Conservation (phyloP, 1,284 basidiomycete species). For the Sanghuangporus sanghuang region DNA sequence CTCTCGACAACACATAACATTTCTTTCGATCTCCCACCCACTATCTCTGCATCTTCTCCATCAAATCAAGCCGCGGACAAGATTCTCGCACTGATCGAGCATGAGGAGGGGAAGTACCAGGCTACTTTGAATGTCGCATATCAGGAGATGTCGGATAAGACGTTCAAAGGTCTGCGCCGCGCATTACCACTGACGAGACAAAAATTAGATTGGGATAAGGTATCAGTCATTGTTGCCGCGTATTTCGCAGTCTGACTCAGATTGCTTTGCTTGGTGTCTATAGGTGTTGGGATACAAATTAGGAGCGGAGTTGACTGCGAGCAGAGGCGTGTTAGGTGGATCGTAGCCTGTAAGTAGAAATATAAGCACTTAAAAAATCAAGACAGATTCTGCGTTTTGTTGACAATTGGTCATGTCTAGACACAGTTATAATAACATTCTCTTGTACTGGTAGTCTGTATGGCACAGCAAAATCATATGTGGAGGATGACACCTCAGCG, state of each 20-base stretch:
- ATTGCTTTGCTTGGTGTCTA: not conserved
- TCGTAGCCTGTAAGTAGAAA: not conserved
- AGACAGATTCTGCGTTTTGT: not conserved
- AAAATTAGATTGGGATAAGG: slow-evolving; percentile 93
- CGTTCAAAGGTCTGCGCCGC: slow-evolving; percentile 84
- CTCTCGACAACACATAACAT: slow-evolving; percentile 70
- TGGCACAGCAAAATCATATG: not conserved
- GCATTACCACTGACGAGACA: slow-evolving; percentile 89
- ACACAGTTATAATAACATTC: not conserved
- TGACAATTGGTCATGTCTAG: not conserved
- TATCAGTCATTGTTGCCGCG: slow-evolving; percentile 28
- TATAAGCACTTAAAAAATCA: not conserved
- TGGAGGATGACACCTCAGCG: not conserved
- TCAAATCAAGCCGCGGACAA: slow-evolving; percentile 56
- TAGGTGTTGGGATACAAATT: slow-evolving; percentile 83
- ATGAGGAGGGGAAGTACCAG: slow-evolving; percentile 76
- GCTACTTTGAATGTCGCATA: slow-evolving; percentile 75
- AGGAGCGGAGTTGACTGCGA: slow-evolving; percentile 75
- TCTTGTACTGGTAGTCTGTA: not conserved
- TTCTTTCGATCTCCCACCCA: slow-evolving; percentile 58
- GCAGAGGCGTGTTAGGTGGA: slow-evolving; percentile 54
- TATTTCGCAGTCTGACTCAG: not conserved
- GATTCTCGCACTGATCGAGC: slow-evolving; percentile 75
- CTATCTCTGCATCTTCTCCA: slow-evolving; percentile 45
- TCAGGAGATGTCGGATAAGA: slow-evolving; percentile 83